Evolutionary conservation across 305 asterid genomes (phyloP), one percentile per base, ranked within the genome.

Genomic region (Caryopteris hybrid): DNA sequence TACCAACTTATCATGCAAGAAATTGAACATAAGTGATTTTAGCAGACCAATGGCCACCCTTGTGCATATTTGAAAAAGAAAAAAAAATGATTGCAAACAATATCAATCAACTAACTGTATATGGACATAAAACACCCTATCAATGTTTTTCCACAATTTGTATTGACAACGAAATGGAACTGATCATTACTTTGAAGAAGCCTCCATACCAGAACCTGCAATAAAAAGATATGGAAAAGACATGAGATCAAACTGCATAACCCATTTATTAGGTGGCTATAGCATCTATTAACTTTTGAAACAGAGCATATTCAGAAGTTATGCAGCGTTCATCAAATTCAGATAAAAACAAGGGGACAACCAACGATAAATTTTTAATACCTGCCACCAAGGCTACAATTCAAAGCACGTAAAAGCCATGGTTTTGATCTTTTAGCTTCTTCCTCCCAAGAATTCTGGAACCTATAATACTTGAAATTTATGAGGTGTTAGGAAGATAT

Each of bases 371-470:
- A 66, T 63, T 14, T 66, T 25, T 27, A 17, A 62, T 84, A 93
- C 99, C 97, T 87, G 78, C 95, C 89, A 36, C 99, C 98, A 75
- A 91, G 91, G 79, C 96, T 84, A 69, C 77, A 75, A 68, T 91
- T 82, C 82, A 94, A 79, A 61, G 96, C 95, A 72, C 91, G 86
- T 78, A 94, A 86, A 77, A 94, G 93, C 96, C 99, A 89, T 43
- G 98, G 97, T 69, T 81, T 87, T 66, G 90, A 39, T 86, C 84
- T 82, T 72, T 63, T 86, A 70, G 82, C 61, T 82, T 94, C 99
- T 72, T 89, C 91, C 58, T 75, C 86, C 99, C 96, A 94, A 61
- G 88, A 82, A 31, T 70, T 80, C 66, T 85, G 98, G 79, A 94
- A 91, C 83, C 98, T 93, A 62, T 39, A 72, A 43, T 68, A 62